phyloP scores from a whole-genome alignment of 2,329 filamentous ascomycete genomes.

The Myriangium duriaei region DNA sequence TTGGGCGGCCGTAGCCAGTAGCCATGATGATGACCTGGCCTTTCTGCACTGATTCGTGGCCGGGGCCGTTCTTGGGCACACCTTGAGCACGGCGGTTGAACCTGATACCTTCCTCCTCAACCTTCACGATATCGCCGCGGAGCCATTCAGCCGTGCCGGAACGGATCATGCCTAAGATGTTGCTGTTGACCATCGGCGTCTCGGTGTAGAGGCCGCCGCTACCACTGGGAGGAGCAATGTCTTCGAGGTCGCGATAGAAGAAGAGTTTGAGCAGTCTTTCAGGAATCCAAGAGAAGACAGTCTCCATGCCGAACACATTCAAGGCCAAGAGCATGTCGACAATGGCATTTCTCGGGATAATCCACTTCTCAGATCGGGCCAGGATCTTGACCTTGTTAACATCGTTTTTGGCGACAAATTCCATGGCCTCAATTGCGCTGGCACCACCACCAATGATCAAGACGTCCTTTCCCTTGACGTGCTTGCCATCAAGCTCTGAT shows the following conservation, averaged over 20 bases:
- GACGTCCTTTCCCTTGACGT: slow-evolving; percentile 62
- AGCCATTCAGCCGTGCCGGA: slow-evolving; percentile 63
- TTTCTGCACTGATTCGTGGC: slow-evolving; percentile 50
- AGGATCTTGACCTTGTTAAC: slow-evolving; percentile 61
- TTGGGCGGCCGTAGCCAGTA: slow-evolving; percentile 66
- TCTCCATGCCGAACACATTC: slow-evolving; percentile 72
- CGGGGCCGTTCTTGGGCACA: slow-evolving; percentile 64
- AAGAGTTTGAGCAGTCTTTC: slow-evolving; percentile 61
- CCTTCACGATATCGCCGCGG: slow-evolving; percentile 64
- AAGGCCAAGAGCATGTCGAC: slow-evolving; percentile 61
- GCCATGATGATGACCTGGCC: slow-evolving; percentile 74
- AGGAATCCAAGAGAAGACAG: slow-evolving; percentile 62
- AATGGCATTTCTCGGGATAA: slow-evolving; percentile 68
- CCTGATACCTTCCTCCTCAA: slow-evolving; percentile 49
- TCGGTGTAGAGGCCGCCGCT: slow-evolving; percentile 61
- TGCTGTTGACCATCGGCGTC: slow-evolving; percentile 78
- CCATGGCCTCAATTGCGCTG: slow-evolving; percentile 68
- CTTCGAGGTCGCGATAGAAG: slow-evolving; percentile 71
- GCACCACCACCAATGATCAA: slow-evolving; percentile 68
- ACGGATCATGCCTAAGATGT: slow-evolving; percentile 65
- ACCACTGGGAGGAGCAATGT: slow-evolving; percentile 49
- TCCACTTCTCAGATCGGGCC: slow-evolving; percentile 66
- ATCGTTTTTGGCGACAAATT: slow-evolving; percentile 57
- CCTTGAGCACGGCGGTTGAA: slow-evolving; percentile 62
- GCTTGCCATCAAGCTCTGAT: slow-evolving; percentile 58